Conservation (phyloP, 345 rosid species). For the Lenwebbia sp. region DNA sequence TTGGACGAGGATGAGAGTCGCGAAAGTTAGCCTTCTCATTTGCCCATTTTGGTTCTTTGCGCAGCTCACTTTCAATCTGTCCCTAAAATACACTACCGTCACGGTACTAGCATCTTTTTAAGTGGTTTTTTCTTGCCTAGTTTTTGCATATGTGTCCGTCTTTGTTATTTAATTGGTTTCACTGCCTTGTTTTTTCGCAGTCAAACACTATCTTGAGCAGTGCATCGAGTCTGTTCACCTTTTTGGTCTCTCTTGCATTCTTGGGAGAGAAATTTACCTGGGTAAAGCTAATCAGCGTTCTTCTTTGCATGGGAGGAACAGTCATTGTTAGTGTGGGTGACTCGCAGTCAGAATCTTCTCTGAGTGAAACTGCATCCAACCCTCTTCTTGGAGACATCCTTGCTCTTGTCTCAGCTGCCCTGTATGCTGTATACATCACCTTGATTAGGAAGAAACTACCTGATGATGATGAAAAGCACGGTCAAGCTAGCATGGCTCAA, state of each 20-base stretch:
- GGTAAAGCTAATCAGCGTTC: conserved; percentile 81
- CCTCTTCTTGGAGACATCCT: conserved; percentile 79
- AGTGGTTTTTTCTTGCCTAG: not conserved
- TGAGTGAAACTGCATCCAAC: conserved; percentile 37
- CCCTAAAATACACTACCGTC: conserved; percentile 83
- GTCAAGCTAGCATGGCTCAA: conserved; percentile 81
- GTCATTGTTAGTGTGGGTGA: conserved; percentile 86
- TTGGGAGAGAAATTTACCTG: conserved; percentile 86
- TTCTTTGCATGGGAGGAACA: conserved; percentile 91
- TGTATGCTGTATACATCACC: conserved; percentile 78
- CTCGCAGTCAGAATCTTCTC: conserved; percentile 22
- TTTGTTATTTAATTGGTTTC: not conserved
- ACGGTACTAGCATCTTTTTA: conserved; percentile 40
- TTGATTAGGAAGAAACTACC: conserved; percentile 79
- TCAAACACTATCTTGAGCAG: conserved; percentile 94
- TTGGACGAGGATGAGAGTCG: conserved; percentile 81
- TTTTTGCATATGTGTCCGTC: not conserved
- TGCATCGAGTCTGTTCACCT: conserved; percentile 83
- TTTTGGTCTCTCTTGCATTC: conserved; percentile 64
- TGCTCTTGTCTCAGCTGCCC: conserved; percentile 63
- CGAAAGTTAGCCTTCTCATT: conserved; percentile 66
- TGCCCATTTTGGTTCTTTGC: conserved; percentile 97
- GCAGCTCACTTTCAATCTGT: conserved; percentile 79
- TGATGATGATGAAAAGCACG: conserved; percentile 64
- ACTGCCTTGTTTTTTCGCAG: conserved; percentile 30